These are phyloP conservation scores for Wickerhamiella azyma DNA, from an alignment of 805 yeast genomes.

Conservation along the genomic window DNA sequence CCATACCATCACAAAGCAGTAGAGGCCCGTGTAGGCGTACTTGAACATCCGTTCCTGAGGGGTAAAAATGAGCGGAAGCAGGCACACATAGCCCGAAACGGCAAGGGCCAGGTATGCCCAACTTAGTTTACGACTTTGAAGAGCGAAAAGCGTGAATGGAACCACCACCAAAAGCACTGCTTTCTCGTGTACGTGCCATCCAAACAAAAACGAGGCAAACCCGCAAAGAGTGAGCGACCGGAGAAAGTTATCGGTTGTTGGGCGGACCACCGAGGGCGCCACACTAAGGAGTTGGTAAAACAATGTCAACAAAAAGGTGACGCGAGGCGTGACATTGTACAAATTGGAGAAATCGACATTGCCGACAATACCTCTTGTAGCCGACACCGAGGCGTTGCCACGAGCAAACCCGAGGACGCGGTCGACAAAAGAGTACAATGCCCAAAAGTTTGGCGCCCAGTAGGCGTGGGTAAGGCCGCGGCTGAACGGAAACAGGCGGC, in stretches of 20 bases:
- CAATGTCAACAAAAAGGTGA: conserved; percentile 68
- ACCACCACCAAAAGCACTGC: conserved; percentile 81
- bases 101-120: conserved; percentile 58
- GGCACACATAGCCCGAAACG: conserved; percentile 70
- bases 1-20: conserved; percentile 68
- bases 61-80: conserved; percentile 76
- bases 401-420: conserved; percentile 35
- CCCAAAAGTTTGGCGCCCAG: conserved; percentile 99
- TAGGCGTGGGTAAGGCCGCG: conserved; percentile 95
- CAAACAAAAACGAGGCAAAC: conserved; percentile 79
- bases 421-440: conserved; percentile 74
- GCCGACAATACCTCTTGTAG: conserved; percentile 83
- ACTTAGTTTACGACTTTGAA: conserved; percentile 56
- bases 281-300: conserved; percentile 72
- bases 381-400: conserved; percentile 27
- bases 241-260: conserved; percentile 63
- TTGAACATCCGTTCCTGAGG: conserved; percentile 71
- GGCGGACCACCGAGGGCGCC: conserved; percentile 46
- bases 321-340: conserved; percentile 65
- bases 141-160: conserved; percentile 69
- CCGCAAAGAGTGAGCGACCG: conserved; percentile 85
- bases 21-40: conserved; percentile 59
- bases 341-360: conserved; percentile 71
- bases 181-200: conserved; percentile 99
- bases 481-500: conserved; percentile 79